A percentile compares a stretch with the other conserved stretches of the same genome.
Evolutionary conservation across 176 grass and related monocot genomes (phyloP).

Genomic region (Aechmea fasciata): DNA sequence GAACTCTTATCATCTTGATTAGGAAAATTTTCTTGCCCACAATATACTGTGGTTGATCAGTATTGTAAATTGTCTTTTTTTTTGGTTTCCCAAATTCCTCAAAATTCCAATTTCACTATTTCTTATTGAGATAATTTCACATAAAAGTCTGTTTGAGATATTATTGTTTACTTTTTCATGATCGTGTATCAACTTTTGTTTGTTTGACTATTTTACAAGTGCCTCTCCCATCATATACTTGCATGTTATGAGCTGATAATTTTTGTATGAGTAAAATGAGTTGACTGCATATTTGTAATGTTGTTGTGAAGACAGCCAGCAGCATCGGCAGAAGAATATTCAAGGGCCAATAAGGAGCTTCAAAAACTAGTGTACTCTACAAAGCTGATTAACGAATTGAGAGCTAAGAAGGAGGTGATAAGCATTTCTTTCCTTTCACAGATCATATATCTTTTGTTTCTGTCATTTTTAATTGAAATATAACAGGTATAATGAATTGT

Average conservation of each 20-base stretch:
- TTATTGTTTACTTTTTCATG: not conserved
- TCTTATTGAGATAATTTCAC: not conserved
- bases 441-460: not conserved
- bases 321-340: slow-evolving; percentile 47
- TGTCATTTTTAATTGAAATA: slow-evolving; percentile 4
- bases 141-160: not conserved
- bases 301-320: slow-evolving; percentile 55
- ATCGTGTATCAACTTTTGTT: not conserved
- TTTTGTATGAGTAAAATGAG: not conserved
- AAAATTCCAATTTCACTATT: too few species aligned
- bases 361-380: slow-evolving; percentile 38
- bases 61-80: too few species aligned
- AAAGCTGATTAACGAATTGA: slow-evolving; percentile 42
- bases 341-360: slow-evolving; percentile 72
- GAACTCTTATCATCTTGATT: too few species aligned
- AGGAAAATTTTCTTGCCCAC: too few species aligned
- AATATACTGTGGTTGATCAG: too few species aligned
- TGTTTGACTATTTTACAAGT: not conserved
- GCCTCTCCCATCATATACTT: not conserved
- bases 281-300: slow-evolving; percentile 18
- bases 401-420: slow-evolving; percentile 47
- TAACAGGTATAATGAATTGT: not conserved
- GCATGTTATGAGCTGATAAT: not conserved
- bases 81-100: too few species aligned
- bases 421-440: not conserved